Evolutionary conservation across 2,329 filamentous ascomycete genomes (phyloP).

Genomic region (Cladosporium sp.): DNA sequence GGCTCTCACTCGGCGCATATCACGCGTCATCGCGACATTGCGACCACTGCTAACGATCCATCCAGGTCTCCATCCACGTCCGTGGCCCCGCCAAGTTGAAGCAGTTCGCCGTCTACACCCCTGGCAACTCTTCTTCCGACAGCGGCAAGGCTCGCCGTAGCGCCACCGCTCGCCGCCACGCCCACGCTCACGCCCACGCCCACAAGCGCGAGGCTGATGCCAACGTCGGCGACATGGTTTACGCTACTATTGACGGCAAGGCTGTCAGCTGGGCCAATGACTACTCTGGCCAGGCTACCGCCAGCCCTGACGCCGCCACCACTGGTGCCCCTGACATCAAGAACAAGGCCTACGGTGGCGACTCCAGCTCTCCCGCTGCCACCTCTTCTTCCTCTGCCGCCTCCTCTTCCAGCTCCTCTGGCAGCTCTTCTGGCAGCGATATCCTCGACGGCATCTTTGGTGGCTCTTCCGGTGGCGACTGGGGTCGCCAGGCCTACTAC

Average conservation of each 20-base stretch:
- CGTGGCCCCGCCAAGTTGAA: slow-evolving; percentile 64
- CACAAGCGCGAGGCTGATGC: slow-evolving; percentile 46
- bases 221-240: slow-evolving; percentile 46
- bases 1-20: no score
- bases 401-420: slow-evolving; percentile 10
- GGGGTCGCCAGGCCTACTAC: slow-evolving; percentile 35
- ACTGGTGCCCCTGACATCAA: slow-evolving; percentile 19
- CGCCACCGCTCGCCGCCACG: slow-evolving; percentile 30
- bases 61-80: slow-evolving; percentile 65
- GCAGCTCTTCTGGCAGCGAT: slow-evolving; percentile 17
- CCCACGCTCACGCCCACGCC: slow-evolving; percentile 43
- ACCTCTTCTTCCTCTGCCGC: slow-evolving; percentile 14
- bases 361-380: slow-evolving; percentile 13
- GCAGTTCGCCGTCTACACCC: slow-evolving; percentile 64
- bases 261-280: slow-evolving; percentile 56
- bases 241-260: slow-evolving; percentile 55
- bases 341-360: slow-evolving; percentile 6
- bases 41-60: background rate
- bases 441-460: slow-evolving; percentile 14
- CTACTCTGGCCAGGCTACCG: slow-evolving; percentile 38
- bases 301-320: slow-evolving; percentile 17
- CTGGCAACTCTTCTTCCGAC: slow-evolving; percentile 31
- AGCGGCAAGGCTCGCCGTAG: slow-evolving; percentile 26
- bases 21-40: background rate
- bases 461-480: slow-evolving; percentile 24